Percentiles rank a stretch among this genome's conserved stretches.
These are phyloP conservation scores for Marchantia polymorpha DNA, from an alignment of 225 moss, liverwort and hornwort species.

Conservation along the genomic window DNA sequence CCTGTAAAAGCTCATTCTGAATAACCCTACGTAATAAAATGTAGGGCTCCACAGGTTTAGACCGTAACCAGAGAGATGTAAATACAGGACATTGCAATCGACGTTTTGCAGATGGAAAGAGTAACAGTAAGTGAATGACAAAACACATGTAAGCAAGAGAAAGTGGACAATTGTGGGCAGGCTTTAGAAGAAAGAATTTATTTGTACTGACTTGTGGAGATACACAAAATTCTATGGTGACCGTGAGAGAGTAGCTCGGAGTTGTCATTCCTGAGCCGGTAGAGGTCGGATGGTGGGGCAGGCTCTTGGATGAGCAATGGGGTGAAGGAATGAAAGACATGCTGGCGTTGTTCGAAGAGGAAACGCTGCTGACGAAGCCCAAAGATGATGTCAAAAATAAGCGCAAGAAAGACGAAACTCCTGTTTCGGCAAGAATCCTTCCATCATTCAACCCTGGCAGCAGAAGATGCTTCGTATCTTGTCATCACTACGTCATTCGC, in stretches of 20 bases:
- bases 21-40: background rate
- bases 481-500: too few species aligned
- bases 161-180: background rate
- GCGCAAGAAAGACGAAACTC: slow-evolving; percentile 33
- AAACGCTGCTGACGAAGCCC: slow-evolving; percentile 29
- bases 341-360: slow-evolving; percentile 28
- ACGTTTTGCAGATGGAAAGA: too few species aligned
- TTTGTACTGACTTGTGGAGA: background rate
- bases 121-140: too few species aligned
- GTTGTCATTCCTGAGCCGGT: background rate
- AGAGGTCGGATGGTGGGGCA: background rate
- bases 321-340: slow-evolving; percentile 38
- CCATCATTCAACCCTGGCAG: background rate
- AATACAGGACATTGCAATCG: background rate
- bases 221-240: background rate
- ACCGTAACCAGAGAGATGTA: background rate
- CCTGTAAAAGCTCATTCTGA: background rate
- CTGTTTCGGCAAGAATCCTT: slow-evolving; percentile 17
- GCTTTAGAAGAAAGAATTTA: background rate
- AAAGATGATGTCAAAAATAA: slow-evolving; percentile 30
- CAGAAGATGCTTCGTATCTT: background rate
- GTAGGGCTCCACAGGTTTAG: background rate
- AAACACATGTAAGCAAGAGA: too few species aligned
- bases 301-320: slow-evolving; percentile 39
- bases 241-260: background rate